Evolutionary conservation across 208 protist species (phyloP), one percentile per base, ranked within the genome.

Genomic region (Tritrichomonas musculus): DNA sequence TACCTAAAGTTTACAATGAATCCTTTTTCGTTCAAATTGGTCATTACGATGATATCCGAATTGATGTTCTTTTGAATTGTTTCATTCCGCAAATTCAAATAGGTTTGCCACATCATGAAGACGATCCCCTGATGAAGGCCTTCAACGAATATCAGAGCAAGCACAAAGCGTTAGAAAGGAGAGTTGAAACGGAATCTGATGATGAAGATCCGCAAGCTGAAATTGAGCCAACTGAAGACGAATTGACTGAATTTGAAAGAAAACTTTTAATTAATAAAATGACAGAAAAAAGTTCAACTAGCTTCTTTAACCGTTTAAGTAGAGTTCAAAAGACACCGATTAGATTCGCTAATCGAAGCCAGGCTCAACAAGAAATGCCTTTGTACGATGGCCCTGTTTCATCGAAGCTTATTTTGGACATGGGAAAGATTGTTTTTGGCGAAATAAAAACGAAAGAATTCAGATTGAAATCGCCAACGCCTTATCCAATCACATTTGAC

Each of bases 401-500:
- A 39, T 33, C 41, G 39, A 88, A 36, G 57, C 57, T 41, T 39
- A 5, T 60, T 17, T 39, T 88, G 14, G n/a, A 88, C 57, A 88
- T 88, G 77, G 77, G 47, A 44, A 88, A 57, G 39, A 88, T 88
- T 39, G 47, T 88, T 39, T 88, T 88, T 30, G 77, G 77, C 53
- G 14, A 88, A 49, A 88, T 57, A 39, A 36, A 57, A 53, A 57
- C 41, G 20, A 33, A 17, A n/a, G 44, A 53, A n/a, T 88, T 88
- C 41, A 88, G 8, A 57, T 57, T 88, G 0, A 88, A 20, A 27
- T 88, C 77, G 11, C 8, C 27, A 11, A 20, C 77, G n/a, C 17
- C 41, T 88, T 88, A 27, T 36, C 77, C 77, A 57, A 88, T 88
- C 57, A 57, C 77, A n/a, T 88, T 88, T 88, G 77, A 88, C 11